Evolutionary conservation across 148 eudicot genomes (phyloP), one percentile per base, ranked within the genome.

Genomic region (Vaccinium darrowii): DNA sequence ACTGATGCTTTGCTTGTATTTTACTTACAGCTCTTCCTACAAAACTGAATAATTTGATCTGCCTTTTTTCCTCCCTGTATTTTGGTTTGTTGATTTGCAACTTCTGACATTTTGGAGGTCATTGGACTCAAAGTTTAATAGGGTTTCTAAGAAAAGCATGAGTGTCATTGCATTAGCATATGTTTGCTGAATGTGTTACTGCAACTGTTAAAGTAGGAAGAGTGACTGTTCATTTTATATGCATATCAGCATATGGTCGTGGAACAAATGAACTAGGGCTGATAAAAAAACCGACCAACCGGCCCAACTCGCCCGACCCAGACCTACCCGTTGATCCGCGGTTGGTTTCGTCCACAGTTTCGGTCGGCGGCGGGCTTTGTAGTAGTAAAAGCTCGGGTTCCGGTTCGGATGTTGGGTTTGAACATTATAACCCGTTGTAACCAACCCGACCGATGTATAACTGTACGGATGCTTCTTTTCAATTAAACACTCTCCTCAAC

Each of bases 1-100:
- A 53, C 71, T 23, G 54, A 84, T 63, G 12, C 80, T 63, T 47
- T 83, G 67, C 36, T 52, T 78, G 58, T 52, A 27, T 78, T 51
- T 54, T 7, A 23, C 60, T 52, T 78, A 11, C 21, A 25, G 21
- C 62, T 4, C 19, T 23, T 12, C 65, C 47, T 15, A 14, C 21
- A 78, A 76, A n/a, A 77, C 58, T 77, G 33, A 49, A 56, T 51
- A 53, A 3, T 56, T 79, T 56, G 23, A 79, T n/a, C 81, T 56
- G 82, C 39, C 18, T 58, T 8, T 53, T 14, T 58, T 53, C 57
- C n/a, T 53, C 36, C n/a, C n/a, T 39, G 1, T 33, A 47, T 36
- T 76, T 78, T 52, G 9, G 15, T 14, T 52, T 72, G 53, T 25
- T n/a, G 54, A 82, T 53, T 82, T 82, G 65, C 78, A 52, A 53